A percentile compares a stretch with the other conserved stretches of the same genome.
Conservation (phyloP, 2,329 filamentous ascomycete genomes). For the Sarocladium kiliense region DNA sequence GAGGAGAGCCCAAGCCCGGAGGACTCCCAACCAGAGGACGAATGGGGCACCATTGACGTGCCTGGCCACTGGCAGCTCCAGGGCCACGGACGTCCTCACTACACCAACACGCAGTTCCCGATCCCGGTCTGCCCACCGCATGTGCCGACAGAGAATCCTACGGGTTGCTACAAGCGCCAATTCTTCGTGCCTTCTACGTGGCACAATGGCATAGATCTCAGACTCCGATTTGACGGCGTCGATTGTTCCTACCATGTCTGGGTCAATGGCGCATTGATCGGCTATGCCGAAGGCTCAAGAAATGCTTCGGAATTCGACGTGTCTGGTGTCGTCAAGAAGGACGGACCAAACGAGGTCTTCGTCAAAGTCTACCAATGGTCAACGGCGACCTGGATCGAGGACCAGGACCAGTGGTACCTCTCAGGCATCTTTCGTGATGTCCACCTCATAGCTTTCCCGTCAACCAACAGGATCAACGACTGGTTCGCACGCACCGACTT, state of each 20-base stretch:
- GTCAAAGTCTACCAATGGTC: constrained; percentile 64
- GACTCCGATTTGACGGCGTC: constrained; percentile 63
- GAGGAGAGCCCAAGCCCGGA: constrained; percentile 37
- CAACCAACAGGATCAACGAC: constrained; percentile 46
- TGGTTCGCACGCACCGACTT: constrained; percentile 50
- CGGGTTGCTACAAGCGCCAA: constrained; percentile 51
- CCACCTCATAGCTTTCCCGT: constrained; percentile 50
- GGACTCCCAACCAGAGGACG: constrained; percentile 13
- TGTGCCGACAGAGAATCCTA: constrained; percentile 56
- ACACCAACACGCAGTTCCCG: constrained; percentile 61
- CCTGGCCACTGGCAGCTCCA: constrained; percentile 66
- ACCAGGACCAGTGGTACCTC: constrained; percentile 64
- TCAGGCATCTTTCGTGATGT: constrained; percentile 64
- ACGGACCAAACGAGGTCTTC: constrained; percentile 45
- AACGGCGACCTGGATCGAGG: constrained; percentile 63
- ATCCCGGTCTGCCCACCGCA: constrained; percentile 61
- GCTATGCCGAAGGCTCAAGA: constrained; percentile 63
- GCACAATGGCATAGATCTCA: constrained; percentile 40
- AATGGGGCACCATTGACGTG: constrained; percentile 45
- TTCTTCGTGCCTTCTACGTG: constrained; percentile 47
- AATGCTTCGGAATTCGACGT: constrained; percentile 67
- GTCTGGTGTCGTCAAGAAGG: constrained; percentile 37
- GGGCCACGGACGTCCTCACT: constrained; percentile 59
- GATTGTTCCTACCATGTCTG: constrained; percentile 65
- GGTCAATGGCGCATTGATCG: constrained; percentile 56